Evolutionary conservation across 208 protist genomes (phyloP).

Genomic region (Leishmania turanica): DNA sequence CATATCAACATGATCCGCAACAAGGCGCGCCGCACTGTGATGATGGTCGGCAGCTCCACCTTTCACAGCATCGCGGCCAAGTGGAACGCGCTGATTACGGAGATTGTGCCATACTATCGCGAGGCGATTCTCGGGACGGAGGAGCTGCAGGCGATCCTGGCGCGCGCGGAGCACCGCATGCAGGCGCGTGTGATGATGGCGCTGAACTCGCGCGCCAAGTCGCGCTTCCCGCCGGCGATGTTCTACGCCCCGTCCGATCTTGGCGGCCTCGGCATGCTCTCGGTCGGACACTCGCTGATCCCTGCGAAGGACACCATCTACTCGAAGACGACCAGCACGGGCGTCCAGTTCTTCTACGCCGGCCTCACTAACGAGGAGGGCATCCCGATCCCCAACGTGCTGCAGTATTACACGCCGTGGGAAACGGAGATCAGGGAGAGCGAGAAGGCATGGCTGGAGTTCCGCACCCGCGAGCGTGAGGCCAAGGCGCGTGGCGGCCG

Average conservation of each 20-base stretch:
- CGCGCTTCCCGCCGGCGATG: conserved; percentile 99
- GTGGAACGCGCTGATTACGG: conserved; percentile 99
- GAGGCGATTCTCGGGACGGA: conserved; percentile 98
- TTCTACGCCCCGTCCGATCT: conserved; percentile 99
- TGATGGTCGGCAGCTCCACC: conserved; percentile 99
- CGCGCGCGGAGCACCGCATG: conserved; percentile 99
- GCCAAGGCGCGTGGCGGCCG: conserved; percentile 97
- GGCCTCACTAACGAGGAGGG: conserved; percentile 99
- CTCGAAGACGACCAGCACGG: conserved; percentile 97
- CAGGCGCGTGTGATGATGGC: conserved; percentile 99
- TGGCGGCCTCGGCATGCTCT: conserved; percentile 99
- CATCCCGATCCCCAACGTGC: conserved; percentile 99
- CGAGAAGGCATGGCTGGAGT: conserved; percentile 99
- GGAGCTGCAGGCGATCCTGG: conserved; percentile 99
- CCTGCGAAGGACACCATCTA: conserved; percentile 99
- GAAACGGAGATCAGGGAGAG: conserved; percentile 99
- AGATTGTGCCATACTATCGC: conserved; percentile 99
- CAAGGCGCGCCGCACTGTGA: conserved; percentile 98
- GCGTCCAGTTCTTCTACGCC: conserved; percentile 99
- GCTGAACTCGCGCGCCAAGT: conserved; percentile 99
- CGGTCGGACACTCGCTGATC: conserved; percentile 99
- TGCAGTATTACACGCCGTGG: conserved; percentile 99
- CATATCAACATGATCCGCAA: conserved; percentile 98
- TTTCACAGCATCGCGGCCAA: conserved; percentile 99
- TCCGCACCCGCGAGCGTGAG: conserved; percentile 98